Base-by-base conservation (phyloP, 768 basidiomycete genomes). In the Auricularia heimuer region DNA sequence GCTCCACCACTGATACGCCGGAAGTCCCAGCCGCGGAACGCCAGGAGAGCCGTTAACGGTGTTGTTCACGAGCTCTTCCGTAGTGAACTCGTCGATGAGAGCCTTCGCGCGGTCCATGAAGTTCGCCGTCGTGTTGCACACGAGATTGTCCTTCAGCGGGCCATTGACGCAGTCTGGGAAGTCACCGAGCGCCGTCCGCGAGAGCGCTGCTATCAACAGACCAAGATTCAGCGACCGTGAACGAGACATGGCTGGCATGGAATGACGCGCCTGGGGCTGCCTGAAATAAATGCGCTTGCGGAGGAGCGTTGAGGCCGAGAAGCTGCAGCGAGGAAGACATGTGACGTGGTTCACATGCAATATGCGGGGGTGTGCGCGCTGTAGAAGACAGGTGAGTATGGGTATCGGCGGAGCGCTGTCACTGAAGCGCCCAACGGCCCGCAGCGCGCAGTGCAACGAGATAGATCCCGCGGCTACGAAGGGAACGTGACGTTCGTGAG, bases 1-100 rank as follows among this genome's bases (percentile, higher is more conserved):
- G 29, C 80, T 81, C 83, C 84, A 85, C 83, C 83, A 85, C 60
- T 83, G 76, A 63, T 86, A 86, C 18, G 79, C 69, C 10, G 83
- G 82, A 33, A 86, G 72, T n/a, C 83, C 83, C 2, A 84, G 76
- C 11, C 83, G 79, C 63, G 83, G 73, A 24, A 84, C 82, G 35
- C 82, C 84, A 4, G 81, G 78, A 4, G 82, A 77, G 0, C 69
- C 65, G 65, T 81, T 84, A 60, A 77, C 80, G 3, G 81, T 83
- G 70, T 84, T 84, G 64, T 72, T 75, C 61, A 81, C 80, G 64
- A 84, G 72, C 67, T 86, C 84, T 16, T 75, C 75, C 37, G 80
- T 75, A 12, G 81, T 84, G 69, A 85, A 82, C 66, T 79, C 72
- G 54, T 75, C 67, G 61, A 85, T 75, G 63, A 85, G 71, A 16